Percentiles rank a stretch among this genome's conserved stretches.
These are phyloP conservation scores for Pogostemon cablin DNA, from an alignment of 257 asterid genomes.

Conservation along the genomic window DNA sequence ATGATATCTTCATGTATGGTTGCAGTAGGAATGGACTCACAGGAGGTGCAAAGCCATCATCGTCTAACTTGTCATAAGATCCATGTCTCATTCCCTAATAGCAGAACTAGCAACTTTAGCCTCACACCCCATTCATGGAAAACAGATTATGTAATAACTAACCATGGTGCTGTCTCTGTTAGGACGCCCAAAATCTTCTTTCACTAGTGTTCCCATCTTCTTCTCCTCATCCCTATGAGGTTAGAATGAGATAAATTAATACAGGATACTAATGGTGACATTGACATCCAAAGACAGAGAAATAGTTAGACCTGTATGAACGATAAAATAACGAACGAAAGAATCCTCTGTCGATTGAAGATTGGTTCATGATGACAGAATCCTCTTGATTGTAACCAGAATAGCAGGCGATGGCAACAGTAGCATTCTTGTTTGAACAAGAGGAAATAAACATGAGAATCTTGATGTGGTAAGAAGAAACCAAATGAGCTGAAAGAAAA, in stretches of 20 bases:
- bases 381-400: conserved; percentile 88
- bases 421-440: conserved; percentile 66
- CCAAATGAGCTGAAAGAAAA: background rate
- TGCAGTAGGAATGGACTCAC: conserved; percentile 30
- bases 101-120: conserved; percentile 11
- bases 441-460: conserved; percentile 43
- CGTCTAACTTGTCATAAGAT: conserved; percentile 88
- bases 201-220: conserved; percentile 96
- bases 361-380: conserved; percentile 86
- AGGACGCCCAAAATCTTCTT: conserved; percentile 95
- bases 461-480: conserved; percentile 32
- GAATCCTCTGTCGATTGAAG: conserved; percentile 81
- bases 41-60: conserved; percentile 98
- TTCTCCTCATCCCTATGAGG: conserved; percentile 81
- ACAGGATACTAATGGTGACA: background rate
- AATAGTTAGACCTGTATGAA: conserved; percentile 48
- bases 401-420: conserved; percentile 73
- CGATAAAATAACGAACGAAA: conserved; percentile 78
- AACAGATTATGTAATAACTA: background rate
- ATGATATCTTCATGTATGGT: no score
- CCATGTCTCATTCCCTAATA: conserved; percentile 83
- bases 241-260: conserved; percentile 30
- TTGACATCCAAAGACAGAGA: background rate
- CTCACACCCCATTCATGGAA: background rate
- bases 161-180: conserved; percentile 77